phyloP scores from a whole-genome alignment of 2,329 filamentous ascomycete genomes.

The Ceratocystis papillata region DNA sequence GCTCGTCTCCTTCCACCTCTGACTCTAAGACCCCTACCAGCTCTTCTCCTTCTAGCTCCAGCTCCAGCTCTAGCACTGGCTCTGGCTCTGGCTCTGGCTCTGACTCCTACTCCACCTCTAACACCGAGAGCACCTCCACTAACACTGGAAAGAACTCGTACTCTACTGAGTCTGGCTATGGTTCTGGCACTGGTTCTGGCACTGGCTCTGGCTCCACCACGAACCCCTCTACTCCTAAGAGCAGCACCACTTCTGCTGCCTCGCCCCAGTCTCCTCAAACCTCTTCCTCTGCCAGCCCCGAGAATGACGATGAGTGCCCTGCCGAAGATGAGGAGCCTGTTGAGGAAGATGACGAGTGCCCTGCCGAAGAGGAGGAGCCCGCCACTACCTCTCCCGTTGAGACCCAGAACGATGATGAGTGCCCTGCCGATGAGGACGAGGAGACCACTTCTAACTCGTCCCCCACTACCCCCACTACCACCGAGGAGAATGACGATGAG shows the following conservation, averaged over 20 bases:
- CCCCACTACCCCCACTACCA: neutral
- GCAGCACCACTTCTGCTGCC: neutral
- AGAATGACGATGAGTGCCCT: neutral
- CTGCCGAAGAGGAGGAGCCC: conserved; percentile 11
- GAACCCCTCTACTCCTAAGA: neutral
- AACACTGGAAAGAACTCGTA: no score
- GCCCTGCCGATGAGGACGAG: conserved; percentile 11
- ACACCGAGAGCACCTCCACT: no score
- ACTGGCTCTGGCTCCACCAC: conserved; percentile 3
- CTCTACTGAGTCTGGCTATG: no score
- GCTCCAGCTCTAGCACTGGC: no score
- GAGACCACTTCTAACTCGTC: neutral
- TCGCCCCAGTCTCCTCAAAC: neutral
- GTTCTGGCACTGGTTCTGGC: neutral
- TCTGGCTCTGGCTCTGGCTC: neutral
- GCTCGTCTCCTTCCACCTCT: neutral
- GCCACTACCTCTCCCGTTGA: neutral
- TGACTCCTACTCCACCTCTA: neutral
- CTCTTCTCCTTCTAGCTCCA: neutral
- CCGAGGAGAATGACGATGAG: conserved; percentile 14
- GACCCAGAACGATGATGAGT: conserved; percentile 8
- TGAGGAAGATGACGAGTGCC: conserved; percentile 14
- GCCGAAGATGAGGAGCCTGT: conserved; percentile 11
- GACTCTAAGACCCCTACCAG: no score
- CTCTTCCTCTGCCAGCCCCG: neutral